phyloP scores from a whole-genome alignment of 805 yeast species.

The Saccharomycopsis sp. region DNA sequence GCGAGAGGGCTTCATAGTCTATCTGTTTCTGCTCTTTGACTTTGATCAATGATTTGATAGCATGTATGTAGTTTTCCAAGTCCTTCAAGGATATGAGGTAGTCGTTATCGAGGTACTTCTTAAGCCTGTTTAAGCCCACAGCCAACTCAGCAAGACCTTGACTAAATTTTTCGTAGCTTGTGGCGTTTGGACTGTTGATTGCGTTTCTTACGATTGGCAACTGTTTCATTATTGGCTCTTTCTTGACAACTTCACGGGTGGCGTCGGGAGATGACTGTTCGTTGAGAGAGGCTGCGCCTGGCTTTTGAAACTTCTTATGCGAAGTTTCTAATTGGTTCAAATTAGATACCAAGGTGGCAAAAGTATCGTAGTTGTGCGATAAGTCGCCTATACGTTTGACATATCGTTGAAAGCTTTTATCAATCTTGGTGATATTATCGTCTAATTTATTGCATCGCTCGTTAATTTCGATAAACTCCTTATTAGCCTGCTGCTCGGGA shows the following conservation, averaged over 20 bases:
- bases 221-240: constrained; percentile 11
- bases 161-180: constrained; percentile 32
- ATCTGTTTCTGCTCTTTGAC: constrained; percentile 86
- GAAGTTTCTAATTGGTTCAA: constrained; percentile 52
- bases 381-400: constrained; percentile 68
- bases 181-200: constrained; percentile 25
- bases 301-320: not conserved
- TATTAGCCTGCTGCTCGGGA: constrained; percentile 45
- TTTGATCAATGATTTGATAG: constrained; percentile 63
- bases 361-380: constrained; percentile 63
- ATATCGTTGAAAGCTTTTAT: constrained; percentile 67
- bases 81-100: constrained; percentile 80
- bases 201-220: constrained; percentile 10
- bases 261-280: not conserved
- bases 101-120: constrained; percentile 60
- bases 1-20: constrained; percentile 81
- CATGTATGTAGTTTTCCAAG: constrained; percentile 70
- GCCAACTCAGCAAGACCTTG: constrained; percentile 40
- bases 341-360: constrained; percentile 62
- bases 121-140: constrained; percentile 36
- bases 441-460: constrained; percentile 80
- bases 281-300: not conserved
- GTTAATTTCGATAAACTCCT: constrained; percentile 76
- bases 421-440: constrained; percentile 74
- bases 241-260: not conserved